Evolutionary conservation across 2,329 filamentous ascomycete genomes (phyloP).

Genomic region (Sphaerostilbella broomeana): DNA sequence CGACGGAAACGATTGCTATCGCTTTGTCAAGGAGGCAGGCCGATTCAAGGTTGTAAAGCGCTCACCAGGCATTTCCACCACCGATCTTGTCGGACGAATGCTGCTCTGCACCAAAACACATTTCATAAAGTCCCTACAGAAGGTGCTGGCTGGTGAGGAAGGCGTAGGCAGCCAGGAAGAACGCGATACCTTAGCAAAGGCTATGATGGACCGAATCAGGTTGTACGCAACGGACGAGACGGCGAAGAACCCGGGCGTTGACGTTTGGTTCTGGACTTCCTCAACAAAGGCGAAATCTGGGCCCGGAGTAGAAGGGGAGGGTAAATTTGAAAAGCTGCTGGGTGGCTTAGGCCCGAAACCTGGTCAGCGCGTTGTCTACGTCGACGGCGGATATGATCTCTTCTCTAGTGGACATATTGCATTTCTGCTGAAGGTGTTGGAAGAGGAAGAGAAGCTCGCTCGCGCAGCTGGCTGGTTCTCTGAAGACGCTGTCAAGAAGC

Average conservation of each 20-base stretch:
- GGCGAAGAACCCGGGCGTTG: slow-evolving; percentile 68
- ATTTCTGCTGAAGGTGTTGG: slow-evolving; percentile 73
- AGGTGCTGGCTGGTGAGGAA: slow-evolving; percentile 61
- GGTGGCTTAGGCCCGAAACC: slow-evolving; percentile 62
- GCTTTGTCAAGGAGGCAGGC: slow-evolving; percentile 89
- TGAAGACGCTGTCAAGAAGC: slow-evolving; percentile 54
- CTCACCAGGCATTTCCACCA: slow-evolving; percentile 93
- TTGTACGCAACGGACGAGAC: slow-evolving; percentile 86
- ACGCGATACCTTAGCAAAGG: slow-evolving; percentile 53
- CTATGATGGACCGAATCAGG: slow-evolving; percentile 69
- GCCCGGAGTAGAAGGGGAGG: slow-evolving; percentile 47
- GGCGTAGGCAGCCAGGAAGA: slow-evolving; percentile 65
- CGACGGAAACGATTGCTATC: slow-evolving; percentile 91
- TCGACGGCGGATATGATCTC: slow-evolving; percentile 93
- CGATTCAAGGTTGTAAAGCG: slow-evolving; percentile 96
- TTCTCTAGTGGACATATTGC: slow-evolving; percentile 97
- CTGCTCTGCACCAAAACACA: slow-evolving; percentile 90
- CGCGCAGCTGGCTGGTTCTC: slow-evolving; percentile 67
- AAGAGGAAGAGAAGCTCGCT: slow-evolving; percentile 65
- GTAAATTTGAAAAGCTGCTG: slow-evolving; percentile 62
- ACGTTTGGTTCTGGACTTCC: slow-evolving; percentile 78
- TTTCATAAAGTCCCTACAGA: slow-evolving; percentile 77
- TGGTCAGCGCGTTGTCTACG: slow-evolving; percentile 84
- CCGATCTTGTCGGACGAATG: slow-evolving; percentile 97
- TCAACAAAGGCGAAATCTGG: slow-evolving; percentile 41